phyloP scores from a whole-genome alignment of 768 basidiomycete genomes.

The Naganishia vaughanmartiniae region DNA sequence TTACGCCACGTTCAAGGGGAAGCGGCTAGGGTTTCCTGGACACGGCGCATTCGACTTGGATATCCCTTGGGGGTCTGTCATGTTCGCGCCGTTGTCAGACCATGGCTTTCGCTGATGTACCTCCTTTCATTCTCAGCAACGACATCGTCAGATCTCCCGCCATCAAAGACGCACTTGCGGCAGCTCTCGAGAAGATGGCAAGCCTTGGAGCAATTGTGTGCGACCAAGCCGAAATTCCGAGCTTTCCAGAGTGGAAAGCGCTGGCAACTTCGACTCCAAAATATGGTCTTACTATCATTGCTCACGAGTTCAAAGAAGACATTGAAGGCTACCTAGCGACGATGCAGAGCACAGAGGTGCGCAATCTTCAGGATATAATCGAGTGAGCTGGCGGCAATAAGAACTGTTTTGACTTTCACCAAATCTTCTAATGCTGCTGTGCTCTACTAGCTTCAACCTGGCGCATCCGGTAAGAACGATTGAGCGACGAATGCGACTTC shows the following conservation, averaged over 20 bases:
- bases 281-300: neutral
- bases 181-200: neutral
- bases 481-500: neutral
- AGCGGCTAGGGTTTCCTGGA: too few species aligned
- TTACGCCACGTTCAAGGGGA: too few species aligned
- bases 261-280: neutral
- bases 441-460: neutral
- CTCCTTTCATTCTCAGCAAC: too few species aligned
- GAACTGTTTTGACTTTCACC: neutral
- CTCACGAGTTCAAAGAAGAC: conserved; percentile 23
- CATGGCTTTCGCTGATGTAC: too few species aligned
- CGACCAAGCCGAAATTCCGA: conserved; percentile 6
- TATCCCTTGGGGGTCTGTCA: too few species aligned
- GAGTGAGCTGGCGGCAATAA: neutral
- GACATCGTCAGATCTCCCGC: too few species aligned
- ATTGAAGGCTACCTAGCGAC: neutral
- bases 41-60: too few species aligned
- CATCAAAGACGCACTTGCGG: neutral
- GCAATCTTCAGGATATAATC: conserved; percentile 16
- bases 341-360: conserved; percentile 4
- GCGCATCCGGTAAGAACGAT: neutral
- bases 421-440: neutral
- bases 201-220: neutral
- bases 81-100: too few species aligned
- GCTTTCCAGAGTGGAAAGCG: neutral